Conservation (phyloP, 1,284 basidiomycete species). For the Laetiporus sulphureus region DNA sequence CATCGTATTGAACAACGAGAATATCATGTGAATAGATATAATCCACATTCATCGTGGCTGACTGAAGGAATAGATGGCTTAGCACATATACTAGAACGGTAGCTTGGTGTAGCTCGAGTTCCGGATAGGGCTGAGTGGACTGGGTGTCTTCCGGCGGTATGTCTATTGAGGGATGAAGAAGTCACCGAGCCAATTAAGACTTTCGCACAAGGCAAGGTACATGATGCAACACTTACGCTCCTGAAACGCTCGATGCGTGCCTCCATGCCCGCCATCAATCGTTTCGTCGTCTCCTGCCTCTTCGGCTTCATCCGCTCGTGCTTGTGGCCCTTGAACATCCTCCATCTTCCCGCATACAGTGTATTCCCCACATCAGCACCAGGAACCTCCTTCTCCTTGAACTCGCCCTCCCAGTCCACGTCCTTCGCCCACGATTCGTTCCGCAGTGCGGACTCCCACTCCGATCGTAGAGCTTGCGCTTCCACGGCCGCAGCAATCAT, state of each 20-base stretch:
- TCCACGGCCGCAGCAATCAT: slow-evolving; percentile 10
- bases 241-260: slow-evolving; percentile 59
- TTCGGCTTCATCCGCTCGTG: slow-evolving; percentile 57
- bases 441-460: slow-evolving; percentile 1
- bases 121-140: slow-evolving; percentile 17
- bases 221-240: slow-evolving; percentile 37
- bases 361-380: slow-evolving; percentile 52
- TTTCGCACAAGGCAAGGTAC: slow-evolving; percentile 7
- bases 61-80: no score
- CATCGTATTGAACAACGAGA: no score
- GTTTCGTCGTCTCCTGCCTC: slow-evolving; percentile 37
- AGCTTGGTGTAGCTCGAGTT: slow-evolving; percentile 9
- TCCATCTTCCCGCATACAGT: slow-evolving; percentile 65
- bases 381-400: slow-evolving; percentile 38
- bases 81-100: slow-evolving; percentile 4
- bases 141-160: slow-evolving; percentile 19
- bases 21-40: no score
- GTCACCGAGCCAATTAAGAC: slow-evolving; percentile 3
- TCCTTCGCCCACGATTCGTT: slow-evolving; percentile 28
- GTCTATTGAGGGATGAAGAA: slow-evolving; percentile 10
- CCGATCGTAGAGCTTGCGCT: slow-evolving; percentile 5
- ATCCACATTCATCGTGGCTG: no score
- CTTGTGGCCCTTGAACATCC: slow-evolving; percentile 84
- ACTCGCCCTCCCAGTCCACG: slow-evolving; percentile 54
- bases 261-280: slow-evolving; percentile 62